Percentiles rank a stretch among this genome's conserved stretches.
phyloP scores from a whole-genome alignment of 768 basidiomycete species.

The Lactarius evosmus region DNA sequence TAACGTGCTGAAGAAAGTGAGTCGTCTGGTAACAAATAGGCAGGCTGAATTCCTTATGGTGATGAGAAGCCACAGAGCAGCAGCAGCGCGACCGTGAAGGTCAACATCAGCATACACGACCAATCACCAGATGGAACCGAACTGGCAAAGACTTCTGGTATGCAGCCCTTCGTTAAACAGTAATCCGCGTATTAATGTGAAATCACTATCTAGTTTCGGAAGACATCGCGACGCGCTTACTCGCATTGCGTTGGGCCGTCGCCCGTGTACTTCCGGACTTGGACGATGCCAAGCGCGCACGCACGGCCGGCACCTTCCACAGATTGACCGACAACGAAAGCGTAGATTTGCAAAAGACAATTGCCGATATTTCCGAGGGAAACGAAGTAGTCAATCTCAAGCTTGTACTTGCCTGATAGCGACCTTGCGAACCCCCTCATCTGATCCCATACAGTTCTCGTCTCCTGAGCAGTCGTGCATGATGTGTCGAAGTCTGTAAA shows the following conservation, averaged over 20 bases:
- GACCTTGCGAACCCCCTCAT: neutral
- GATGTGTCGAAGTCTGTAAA: constrained; percentile 9
- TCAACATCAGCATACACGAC: constrained; percentile 6
- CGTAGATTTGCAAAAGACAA: neutral
- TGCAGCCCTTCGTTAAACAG: neutral
- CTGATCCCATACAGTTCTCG: too few species aligned
- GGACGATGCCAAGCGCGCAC: constrained; percentile 3
- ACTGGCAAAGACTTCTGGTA: constrained; percentile 2
- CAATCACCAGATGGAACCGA: neutral
- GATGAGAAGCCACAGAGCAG: constrained; percentile 4
- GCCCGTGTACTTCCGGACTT: neutral
- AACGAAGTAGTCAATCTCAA: neutral
- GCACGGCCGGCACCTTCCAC: constrained; percentile 13
- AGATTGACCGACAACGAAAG: neutral
- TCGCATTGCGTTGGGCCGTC: constrained; percentile 16
- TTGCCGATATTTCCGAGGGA: neutral
- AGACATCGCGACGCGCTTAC: constrained; percentile 8
- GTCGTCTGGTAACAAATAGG: neutral
- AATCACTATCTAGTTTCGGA: constrained; percentile 8
- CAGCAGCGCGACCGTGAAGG: neutral
- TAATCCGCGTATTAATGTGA: neutral
- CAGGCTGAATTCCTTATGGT: neutral
- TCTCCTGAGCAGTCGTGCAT: neutral
- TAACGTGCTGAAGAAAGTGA: neutral
- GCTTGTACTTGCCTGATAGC: constrained; percentile 7